A percentile compares a stretch with the other conserved stretches of the same genome.
Evolutionary conservation across 768 basidiomycete genomes (phyloP).

Genomic region (Astraeus odoratus): DNA sequence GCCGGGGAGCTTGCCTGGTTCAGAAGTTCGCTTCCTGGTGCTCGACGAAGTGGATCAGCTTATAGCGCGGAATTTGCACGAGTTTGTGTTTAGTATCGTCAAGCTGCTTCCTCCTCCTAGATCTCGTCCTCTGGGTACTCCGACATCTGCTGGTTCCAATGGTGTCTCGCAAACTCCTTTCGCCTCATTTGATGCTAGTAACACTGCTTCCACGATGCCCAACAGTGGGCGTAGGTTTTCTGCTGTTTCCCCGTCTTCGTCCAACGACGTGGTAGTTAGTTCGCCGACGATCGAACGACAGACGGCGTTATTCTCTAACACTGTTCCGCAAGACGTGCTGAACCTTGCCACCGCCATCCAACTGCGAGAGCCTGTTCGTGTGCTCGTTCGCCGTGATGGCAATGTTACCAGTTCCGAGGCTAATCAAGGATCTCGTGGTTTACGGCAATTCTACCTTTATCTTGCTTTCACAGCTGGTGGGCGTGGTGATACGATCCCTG

Average conservation of each 20-base stretch:
- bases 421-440: constrained; percentile 67
- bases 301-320: constrained; percentile 95
- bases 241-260: constrained; percentile 41
- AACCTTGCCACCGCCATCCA: constrained; percentile 92
- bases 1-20: constrained; percentile 67
- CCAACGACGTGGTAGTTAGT: constrained; percentile 30
- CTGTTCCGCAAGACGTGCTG: constrained; percentile 95
- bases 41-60: constrained; percentile 98
- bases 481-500: constrained; percentile 48
- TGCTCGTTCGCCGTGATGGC: constrained; percentile 91
- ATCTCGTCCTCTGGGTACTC: constrained; percentile 45
- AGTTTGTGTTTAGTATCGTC: constrained; percentile 90
- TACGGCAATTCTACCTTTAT: constrained; percentile 96
- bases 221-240: constrained; percentile 55
- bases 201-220: constrained; percentile 26
- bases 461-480: constrained; percentile 89
- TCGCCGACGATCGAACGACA: constrained; percentile 62
- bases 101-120: constrained; percentile 87
- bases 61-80: constrained; percentile 94
- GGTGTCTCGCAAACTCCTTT: constrained; percentile 36
- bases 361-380: constrained; percentile 91
- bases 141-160: constrained; percentile 27
- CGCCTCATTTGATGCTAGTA: constrained; percentile 40
- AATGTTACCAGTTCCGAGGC: constrained; percentile 68
- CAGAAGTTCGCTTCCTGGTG: constrained; percentile 88